phyloP scores from a whole-genome alignment of 768 basidiomycete genomes.

The Suillus luteus region DNA sequence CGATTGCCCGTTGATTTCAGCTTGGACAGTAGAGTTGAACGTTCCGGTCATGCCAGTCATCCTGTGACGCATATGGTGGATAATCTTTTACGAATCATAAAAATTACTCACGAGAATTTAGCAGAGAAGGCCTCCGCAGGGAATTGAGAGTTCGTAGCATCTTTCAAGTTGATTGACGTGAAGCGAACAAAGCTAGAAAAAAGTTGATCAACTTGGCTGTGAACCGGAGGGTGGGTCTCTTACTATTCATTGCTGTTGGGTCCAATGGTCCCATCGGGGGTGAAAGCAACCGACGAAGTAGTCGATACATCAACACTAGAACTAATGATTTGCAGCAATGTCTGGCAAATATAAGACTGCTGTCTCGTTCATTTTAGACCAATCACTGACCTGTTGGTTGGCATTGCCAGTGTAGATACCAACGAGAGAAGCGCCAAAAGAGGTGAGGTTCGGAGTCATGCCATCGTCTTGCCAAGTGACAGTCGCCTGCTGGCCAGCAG shows the following conservation, averaged over 20 bases:
- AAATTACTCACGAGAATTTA: conserved; percentile 62
- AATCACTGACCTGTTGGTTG: conserved; percentile 53
- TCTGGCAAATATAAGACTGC: conserved; percentile 40
- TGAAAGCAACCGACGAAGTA: conserved; percentile 49
- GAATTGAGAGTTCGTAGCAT: conserved; percentile 52
- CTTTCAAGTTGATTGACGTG: conserved; percentile 57
- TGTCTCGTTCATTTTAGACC: neutral
- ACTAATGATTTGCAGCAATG: conserved; percentile 54
- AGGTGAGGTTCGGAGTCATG: conserved; percentile 44
- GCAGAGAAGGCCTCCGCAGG: conserved; percentile 76
- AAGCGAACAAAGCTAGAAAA: conserved; percentile 72
- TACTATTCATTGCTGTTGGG: conserved; percentile 60
- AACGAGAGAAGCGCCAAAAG: conserved; percentile 54
- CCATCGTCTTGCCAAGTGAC: conserved; percentile 65
- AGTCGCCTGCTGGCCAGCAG: conserved; percentile 50
- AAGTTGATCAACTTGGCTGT: neutral
- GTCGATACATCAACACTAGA: conserved; percentile 53
- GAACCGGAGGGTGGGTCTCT: conserved; percentile 18
- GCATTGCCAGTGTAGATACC: conserved; percentile 67
- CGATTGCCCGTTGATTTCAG: conserved; percentile 62
- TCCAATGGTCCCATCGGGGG: conserved; percentile 52
- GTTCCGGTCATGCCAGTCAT: conserved; percentile 69
- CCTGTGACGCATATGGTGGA: conserved; percentile 37
- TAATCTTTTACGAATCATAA: neutral
- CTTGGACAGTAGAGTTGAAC: conserved; percentile 57